These are phyloP conservation scores for Penicillium janthinellum DNA, from an alignment of 2,329 filamentous ascomycete genomes.

Conservation along the genomic window DNA sequence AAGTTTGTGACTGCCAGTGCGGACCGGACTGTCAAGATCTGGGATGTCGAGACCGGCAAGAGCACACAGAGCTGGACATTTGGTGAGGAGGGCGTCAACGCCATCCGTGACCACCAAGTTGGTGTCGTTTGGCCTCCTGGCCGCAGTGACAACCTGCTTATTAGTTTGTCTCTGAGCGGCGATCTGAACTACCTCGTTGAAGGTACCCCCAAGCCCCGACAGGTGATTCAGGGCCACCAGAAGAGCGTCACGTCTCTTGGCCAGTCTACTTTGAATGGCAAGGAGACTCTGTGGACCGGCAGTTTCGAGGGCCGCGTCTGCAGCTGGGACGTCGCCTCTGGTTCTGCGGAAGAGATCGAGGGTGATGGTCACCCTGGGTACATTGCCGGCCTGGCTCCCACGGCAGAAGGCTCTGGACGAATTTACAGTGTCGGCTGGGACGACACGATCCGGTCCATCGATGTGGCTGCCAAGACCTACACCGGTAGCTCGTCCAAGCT, in stretches of 20 bases:
- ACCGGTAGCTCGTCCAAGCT: constrained; percentile 68
- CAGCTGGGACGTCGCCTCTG: constrained; percentile 76
- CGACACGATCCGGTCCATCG: constrained; percentile 79
- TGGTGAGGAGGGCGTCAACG: constrained; percentile 71
- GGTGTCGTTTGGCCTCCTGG: constrained; percentile 88
- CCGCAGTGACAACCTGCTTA: constrained; percentile 80
- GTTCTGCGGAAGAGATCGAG: constrained; percentile 70
- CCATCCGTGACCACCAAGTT: constrained; percentile 83
- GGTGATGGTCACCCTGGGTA: constrained; percentile 85
- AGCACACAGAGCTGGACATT: constrained; percentile 81
- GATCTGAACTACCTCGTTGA: constrained; percentile 86
- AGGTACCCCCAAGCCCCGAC: constrained; percentile 68
- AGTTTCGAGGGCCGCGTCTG: constrained; percentile 89
- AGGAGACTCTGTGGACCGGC: constrained; percentile 77
- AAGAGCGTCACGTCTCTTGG: constrained; percentile 83
- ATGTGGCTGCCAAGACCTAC: constrained; percentile 74
- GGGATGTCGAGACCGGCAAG: constrained; percentile 82
- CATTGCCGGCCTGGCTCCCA: constrained; percentile 71
- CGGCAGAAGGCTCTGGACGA: constrained; percentile 53
- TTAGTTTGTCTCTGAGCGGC: constrained; percentile 84
- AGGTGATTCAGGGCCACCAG: constrained; percentile 81
- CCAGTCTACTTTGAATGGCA: constrained; percentile 52
- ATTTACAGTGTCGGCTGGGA: constrained; percentile 95
- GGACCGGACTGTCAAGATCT: constrained; percentile 91
- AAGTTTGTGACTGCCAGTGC: constrained; percentile 88